Base-by-base conservation (phyloP, 148 eudicot genomes). In the Salicornia ramosissima region DNA sequence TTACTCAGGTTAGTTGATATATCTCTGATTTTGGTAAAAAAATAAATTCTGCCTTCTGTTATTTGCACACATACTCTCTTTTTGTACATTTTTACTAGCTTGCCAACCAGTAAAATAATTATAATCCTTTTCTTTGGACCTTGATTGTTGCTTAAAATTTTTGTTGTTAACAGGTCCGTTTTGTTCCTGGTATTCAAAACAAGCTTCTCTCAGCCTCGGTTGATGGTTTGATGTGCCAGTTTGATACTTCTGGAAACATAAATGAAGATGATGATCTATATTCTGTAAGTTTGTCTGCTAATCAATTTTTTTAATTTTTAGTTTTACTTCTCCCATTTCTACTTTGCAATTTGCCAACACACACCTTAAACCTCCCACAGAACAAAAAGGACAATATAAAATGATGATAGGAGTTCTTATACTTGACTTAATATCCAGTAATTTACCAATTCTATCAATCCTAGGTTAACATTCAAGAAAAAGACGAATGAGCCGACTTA, bases 161-260 rank as follows among this genome's bases (percentile, higher is more conserved):
- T 69, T 33, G 58, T 68, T 78, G 18, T 71, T 40, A 42, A 50
- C 56, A 94, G 99, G 96, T 94, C 50, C 93, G 81, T 51, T 94
- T 94, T 77, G 75, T 85, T 62, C 99, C 97, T 64, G 87, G 84
- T 61, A 74, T 87, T 78, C 79, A 75, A 67, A 89, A 81, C 78
- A 94, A 91, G 85, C 97, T 94, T 74, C 63, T 94, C 14, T 91
- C 99, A 34, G 93, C 99, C 24, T 94, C 97, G 58, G 88, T 91
- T 46, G 99, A 94, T 82, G 99, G 99, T 55, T 81, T 94, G 73
- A 80, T 94, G 79, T 94, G 99, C 71, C 82, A 82, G 55, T 94
- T 91, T 81, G 99, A 94, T 73, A 86, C 97, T 36, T 64, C 83
- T 53, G 91, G 96, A 57, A 83, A 81, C 58, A 83, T 94, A 76